Conservation (phyloP, 176 grass and related monocot species). For the Juncus inflexus region DNA sequence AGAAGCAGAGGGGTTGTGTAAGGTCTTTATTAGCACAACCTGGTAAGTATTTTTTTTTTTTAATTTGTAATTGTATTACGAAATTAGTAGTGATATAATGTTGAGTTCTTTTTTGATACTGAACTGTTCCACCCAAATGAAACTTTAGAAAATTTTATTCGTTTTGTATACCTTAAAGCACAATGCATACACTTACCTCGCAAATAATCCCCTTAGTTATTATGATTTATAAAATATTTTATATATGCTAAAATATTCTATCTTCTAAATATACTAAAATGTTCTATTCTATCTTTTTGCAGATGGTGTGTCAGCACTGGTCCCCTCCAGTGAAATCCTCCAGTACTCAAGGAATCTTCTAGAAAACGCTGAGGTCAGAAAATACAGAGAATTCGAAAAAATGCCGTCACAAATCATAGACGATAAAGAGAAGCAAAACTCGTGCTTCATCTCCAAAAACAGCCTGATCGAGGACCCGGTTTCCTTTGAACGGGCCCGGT, state of each 20-base stretch:
- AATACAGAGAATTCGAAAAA: conserved; percentile 35
- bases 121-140: too few relatives aligned
- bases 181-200: too few relatives aligned
- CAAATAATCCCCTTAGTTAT: too few relatives aligned
- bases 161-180: too few relatives aligned
- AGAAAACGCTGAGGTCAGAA: conserved; percentile 30
- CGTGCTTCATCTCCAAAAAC: conserved; percentile 32
- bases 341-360: conserved; percentile 33
- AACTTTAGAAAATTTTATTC: too few relatives aligned
- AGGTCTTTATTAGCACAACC: conserved; percentile 26
- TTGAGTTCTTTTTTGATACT: neutral
- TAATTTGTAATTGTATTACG: neutral
- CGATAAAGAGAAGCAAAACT: conserved; percentile 32
- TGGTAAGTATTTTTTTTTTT: conserved; percentile 35
- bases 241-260: too few relatives aligned
- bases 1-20: conserved; percentile 36
- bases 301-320: conserved; percentile 29
- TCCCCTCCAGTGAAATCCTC: conserved; percentile 34
- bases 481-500: conserved; percentile 32
- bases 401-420: conserved; percentile 45
- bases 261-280: neutral
- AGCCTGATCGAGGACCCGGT: conserved; percentile 37
- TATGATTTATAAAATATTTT: too few relatives aligned
- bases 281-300: neutral
- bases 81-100: neutral